Conservation (phyloP, 208 protist species). For the Trypanosoma conorhini region DNA sequence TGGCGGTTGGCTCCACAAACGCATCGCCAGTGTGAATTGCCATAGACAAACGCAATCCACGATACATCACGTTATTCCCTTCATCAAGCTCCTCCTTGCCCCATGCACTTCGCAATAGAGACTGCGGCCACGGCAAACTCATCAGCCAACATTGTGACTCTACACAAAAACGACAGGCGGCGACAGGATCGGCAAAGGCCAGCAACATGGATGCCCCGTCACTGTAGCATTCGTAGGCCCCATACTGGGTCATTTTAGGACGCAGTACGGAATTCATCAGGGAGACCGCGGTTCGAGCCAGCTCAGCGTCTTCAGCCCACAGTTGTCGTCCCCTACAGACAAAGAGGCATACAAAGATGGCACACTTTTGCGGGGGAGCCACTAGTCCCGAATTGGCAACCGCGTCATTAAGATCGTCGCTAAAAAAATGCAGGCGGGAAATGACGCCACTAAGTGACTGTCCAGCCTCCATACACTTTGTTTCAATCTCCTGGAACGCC, state of each 20-base stretch:
- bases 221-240: slow-evolving; percentile 84
- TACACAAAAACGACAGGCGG: slow-evolving; percentile 79
- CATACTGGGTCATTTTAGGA: slow-evolving; percentile 83
- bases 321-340: slow-evolving; percentile 52
- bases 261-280: slow-evolving; percentile 70
- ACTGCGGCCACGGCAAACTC: slow-evolving; percentile 69
- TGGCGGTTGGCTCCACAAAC: slow-evolving; percentile 67
- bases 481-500: slow-evolving; percentile 62
- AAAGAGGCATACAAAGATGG: slow-evolving; percentile 74
- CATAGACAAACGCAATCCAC: slow-evolving; percentile 74
- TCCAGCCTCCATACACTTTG: slow-evolving; percentile 45
- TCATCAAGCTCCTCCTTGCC: slow-evolving; percentile 33
- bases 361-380: slow-evolving; percentile 56
- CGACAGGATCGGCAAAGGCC: slow-evolving; percentile 66
- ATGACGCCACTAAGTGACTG: slow-evolving; percentile 37
- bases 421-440: slow-evolving; percentile 80
- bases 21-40: slow-evolving; percentile 74
- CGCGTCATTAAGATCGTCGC: slow-evolving; percentile 68
- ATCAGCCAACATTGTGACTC: slow-evolving; percentile 83
- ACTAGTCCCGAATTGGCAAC: slow-evolving; percentile 32
- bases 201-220: slow-evolving; percentile 81
- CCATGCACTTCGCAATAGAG: slow-evolving; percentile 45
- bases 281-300: slow-evolving; percentile 54
- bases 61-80: slow-evolving; percentile 37
- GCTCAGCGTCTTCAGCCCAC: slow-evolving; percentile 63